A percentile compares a stretch with the other conserved stretches of the same genome.
phyloP scores from a whole-genome alignment of 805 yeast species.

The Yarrowia hollandica region DNA sequence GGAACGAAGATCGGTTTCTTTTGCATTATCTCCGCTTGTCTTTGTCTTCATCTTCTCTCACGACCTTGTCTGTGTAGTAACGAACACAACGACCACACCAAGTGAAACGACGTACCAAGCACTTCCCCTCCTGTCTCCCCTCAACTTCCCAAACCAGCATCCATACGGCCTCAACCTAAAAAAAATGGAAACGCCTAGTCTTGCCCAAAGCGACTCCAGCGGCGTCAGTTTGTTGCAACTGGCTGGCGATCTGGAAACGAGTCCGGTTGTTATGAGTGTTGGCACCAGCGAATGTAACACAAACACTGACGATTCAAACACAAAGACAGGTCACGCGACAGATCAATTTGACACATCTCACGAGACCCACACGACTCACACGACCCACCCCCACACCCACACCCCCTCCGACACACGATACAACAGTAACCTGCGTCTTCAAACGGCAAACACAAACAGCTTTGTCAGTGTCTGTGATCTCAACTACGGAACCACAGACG shows the following conservation, averaged over 20 bases:
- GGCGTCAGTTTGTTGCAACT: background rate
- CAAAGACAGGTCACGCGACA: too few relatives aligned
- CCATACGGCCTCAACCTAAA: constrained; percentile 9
- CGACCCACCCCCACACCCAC: background rate
- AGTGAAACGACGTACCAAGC: too few relatives aligned
- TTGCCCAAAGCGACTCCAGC: background rate
- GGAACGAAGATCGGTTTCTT: too few relatives aligned
- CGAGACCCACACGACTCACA: too few relatives aligned
- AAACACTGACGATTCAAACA: background rate
- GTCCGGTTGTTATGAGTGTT: background rate
- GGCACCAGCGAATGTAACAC: background rate
- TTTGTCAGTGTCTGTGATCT: background rate
- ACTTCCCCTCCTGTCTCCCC: too few relatives aligned
- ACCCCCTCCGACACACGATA: background rate
- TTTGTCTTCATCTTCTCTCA: too few relatives aligned
- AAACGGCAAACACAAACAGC: background rate
- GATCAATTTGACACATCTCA: too few relatives aligned
- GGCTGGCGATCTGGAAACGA: background rate
- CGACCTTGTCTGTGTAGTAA: too few relatives aligned
- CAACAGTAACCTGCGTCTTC: background rate
- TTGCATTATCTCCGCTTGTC: too few relatives aligned
- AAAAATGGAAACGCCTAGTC: background rate
- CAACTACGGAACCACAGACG: background rate
- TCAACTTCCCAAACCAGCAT: background rate
- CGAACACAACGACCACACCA: too few relatives aligned